Percentiles rank a stretch among this genome's conserved stretches.
These are phyloP conservation scores for Carex scoparia DNA, from an alignment of 176 grass and related monocot genomes.

Conservation along the genomic window DNA sequence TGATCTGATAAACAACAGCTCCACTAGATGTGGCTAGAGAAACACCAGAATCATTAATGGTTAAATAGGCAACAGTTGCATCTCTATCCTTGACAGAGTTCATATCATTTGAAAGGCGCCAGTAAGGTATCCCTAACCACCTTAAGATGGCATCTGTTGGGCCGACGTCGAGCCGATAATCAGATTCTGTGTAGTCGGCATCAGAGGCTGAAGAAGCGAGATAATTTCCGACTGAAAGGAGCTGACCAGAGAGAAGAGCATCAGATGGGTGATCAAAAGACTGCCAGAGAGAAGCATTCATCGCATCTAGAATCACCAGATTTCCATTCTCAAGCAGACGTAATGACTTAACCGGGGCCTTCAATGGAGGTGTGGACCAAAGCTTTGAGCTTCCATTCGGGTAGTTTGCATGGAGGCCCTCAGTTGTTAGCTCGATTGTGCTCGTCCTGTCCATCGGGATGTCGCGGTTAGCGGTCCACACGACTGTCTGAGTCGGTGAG, in stretches of 20 bases:
- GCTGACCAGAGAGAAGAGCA: slow-evolving; percentile 50
- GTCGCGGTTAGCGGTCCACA: slow-evolving; percentile 57
- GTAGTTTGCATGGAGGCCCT: slow-evolving; percentile 25
- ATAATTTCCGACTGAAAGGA: slow-evolving; percentile 19
- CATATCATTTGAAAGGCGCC: slow-evolving; percentile 41
- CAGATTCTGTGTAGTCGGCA: slow-evolving; percentile 33
- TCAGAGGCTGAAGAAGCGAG: slow-evolving; percentile 38
- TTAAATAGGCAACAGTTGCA: slow-evolving; percentile 33
- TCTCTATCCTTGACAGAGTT: slow-evolving; percentile 40
- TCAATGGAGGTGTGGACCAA: slow-evolving; percentile 48
- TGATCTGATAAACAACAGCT: slow-evolving; percentile 26
- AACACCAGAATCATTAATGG: slow-evolving; percentile 43
- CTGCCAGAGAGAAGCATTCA: slow-evolving; percentile 60
- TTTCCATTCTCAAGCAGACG: slow-evolving; percentile 43
- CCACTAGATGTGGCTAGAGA: slow-evolving; percentile 43
- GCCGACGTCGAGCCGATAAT: slow-evolving; percentile 44
- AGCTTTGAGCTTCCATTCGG: slow-evolving; percentile 28
- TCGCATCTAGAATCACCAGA: slow-evolving; percentile 40
- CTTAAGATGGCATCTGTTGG: slow-evolving; percentile 28
- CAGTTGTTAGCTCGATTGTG: slow-evolving; percentile 28
- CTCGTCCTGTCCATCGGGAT: slow-evolving; percentile 46
- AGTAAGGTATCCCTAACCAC: slow-evolving; percentile 51
- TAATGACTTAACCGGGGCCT: slow-evolving; percentile 23
- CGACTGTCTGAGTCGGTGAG: slow-evolving; percentile 36
- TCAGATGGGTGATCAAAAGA: slow-evolving; percentile 54